Evolutionary conservation across 1,139 yeast species (phyloP).

Genomic region (Nakaseomyces delphensis): DNA sequence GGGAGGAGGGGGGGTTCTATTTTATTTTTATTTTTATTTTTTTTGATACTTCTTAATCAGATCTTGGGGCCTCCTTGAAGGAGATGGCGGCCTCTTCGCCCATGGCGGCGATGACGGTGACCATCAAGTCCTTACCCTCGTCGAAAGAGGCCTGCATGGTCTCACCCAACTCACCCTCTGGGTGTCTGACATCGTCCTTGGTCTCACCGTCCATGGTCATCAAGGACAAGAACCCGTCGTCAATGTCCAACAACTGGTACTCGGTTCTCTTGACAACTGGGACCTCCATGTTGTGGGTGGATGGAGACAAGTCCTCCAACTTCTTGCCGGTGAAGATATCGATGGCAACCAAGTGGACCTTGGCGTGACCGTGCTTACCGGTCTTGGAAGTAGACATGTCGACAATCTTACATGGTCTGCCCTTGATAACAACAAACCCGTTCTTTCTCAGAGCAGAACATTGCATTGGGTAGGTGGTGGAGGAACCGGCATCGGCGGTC

Average conservation of each 20-base stretch:
- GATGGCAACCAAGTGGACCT: slow-evolving; percentile 97
- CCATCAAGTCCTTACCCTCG: slow-evolving; percentile 94
- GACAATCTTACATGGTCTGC: slow-evolving; percentile 99
- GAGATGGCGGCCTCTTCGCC: slow-evolving; percentile 98
- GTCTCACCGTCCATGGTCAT: slow-evolving; percentile 97
- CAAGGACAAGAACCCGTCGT: slow-evolving; percentile 94
- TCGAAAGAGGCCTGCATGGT: slow-evolving; percentile 86
- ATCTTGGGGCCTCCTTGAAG: slow-evolving; percentile 95
- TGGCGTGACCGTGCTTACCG: slow-evolving; percentile 99
- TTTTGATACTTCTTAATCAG: slow-evolving; percentile 26
- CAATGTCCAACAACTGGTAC: slow-evolving; percentile 95
- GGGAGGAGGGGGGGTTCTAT: no score
- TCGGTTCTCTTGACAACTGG: slow-evolving; percentile 95
- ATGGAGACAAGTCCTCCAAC: slow-evolving; percentile 99
- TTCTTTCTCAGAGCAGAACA: slow-evolving; percentile 99
- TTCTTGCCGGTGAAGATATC: slow-evolving; percentile 99
- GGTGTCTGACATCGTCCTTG: slow-evolving; percentile 97
- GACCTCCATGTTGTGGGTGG: slow-evolving; percentile 99
- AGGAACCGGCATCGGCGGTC: slow-evolving; percentile 98
- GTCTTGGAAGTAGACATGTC: slow-evolving; percentile 99
- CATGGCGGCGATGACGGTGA: slow-evolving; percentile 96
- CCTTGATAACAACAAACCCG: slow-evolving; percentile 98
- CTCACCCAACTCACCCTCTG: slow-evolving; percentile 97
- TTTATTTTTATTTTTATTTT: background rate
- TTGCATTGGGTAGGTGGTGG: slow-evolving; percentile 97